Evolutionary conservation across 768 basidiomycete genomes (phyloP), one percentile per base, ranked within the genome.

Genomic region (Lactarius evosmus): DNA sequence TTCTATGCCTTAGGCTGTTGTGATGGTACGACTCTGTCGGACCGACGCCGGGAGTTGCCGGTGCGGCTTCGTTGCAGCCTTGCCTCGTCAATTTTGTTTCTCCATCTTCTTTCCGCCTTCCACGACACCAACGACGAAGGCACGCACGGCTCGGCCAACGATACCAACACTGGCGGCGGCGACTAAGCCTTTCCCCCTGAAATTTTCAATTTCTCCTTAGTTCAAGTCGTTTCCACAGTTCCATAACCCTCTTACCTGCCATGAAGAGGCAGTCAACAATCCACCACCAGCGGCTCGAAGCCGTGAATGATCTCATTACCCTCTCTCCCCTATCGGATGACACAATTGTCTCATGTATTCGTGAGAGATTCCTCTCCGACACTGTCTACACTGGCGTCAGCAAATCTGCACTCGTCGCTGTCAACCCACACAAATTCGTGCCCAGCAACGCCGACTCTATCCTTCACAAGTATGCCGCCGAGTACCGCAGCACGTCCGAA

Each of bases 381-480:
- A 82, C 77, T 68, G 87, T 92, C 69, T 94, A 94, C 77, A 92
- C 93, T 53, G 78, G 70, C 69, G 71, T 93, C 67, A 88, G 91
- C 55, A 78, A 88, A 6, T 85, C 85, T 32, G 80, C 82, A 8
- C 78, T 97, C 68, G 86, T 98, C 66, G 90, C 90, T 33, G 80
- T 98, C 69, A 98, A 98, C 75, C 95, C 95, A 0, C 91, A 95
- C 80, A 95, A 95, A 75, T 94, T 92, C 69, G 82, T 96, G 49
- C 67, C 87, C 19, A 84, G 85, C 60, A 96, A 93, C 70, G 85
- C 90, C 67, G 95, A 98, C 77, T 84, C 89, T 0, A 76, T 91
- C 34, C 77, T 98, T 33, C 84, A 91, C 74, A 88, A 91, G 73
- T 97, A 97, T 72, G 88, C 92, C 3, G 80, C 87, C 22, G 88